Conservation (phyloP, 148 eudicot species). For the Selenicereus undatus region DNA sequence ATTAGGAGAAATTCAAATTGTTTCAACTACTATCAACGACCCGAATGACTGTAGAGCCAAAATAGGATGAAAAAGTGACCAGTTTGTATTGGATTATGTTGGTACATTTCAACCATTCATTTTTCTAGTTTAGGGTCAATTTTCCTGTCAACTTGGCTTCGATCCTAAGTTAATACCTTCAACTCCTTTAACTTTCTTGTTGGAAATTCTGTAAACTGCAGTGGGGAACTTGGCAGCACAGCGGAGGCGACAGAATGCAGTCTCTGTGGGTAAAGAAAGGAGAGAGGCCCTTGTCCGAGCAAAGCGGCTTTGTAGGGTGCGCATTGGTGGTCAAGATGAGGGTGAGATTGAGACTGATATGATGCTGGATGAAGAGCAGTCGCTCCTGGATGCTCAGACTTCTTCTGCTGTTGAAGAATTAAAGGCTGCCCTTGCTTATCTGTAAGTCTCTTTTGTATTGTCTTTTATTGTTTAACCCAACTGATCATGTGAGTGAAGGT, state of each 20-base stretch:
- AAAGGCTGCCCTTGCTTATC: conserved; percentile 50
- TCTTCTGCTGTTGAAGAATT: conserved; percentile 71
- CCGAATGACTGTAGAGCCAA: background rate
- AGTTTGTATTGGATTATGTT: background rate
- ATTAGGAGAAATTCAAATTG: background rate
- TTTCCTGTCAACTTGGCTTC: background rate
- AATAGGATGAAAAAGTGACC: background rate
- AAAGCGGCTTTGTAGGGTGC: conserved; percentile 82
- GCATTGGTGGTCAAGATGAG: conserved; percentile 44
- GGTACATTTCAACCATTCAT: background rate
- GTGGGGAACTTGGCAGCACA: conserved; percentile 79
- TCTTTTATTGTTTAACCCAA: background rate
- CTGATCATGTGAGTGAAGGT: conserved; percentile 11
- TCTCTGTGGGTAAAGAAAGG: conserved; percentile 76
- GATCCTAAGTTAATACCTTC: background rate
- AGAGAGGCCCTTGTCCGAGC: conserved; percentile 80
- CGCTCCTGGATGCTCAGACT: conserved; percentile 70
- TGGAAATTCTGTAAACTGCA: background rate
- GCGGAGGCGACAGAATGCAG: conserved; percentile 70
- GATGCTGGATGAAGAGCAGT: conserved; percentile 79
- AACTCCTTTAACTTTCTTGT: background rate
- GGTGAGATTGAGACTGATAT: conserved; percentile 49
- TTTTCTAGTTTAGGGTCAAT: background rate
- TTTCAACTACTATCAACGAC: background rate
- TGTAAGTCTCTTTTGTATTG: conserved; percentile 38